A percentile compares a stretch with the other conserved stretches of the same genome.
Evolutionary conservation across 2,329 filamentous ascomycete species (phyloP).

Genomic region (Plectosphaerella sp.): DNA sequence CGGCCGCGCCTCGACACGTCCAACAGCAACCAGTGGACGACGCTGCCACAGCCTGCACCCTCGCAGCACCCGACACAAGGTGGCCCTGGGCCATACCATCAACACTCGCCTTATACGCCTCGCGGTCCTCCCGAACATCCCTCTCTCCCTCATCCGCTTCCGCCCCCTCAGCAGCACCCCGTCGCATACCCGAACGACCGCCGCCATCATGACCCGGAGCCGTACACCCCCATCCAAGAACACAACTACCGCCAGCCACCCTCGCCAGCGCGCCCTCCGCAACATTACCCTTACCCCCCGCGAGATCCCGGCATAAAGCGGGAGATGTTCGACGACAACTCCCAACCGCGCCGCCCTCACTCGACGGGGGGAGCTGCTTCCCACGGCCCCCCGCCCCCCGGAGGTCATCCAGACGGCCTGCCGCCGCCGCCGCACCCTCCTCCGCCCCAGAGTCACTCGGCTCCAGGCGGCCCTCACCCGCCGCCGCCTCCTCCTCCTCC

Average conservation of each 20-base stretch:
- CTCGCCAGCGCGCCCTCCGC: conserved; percentile 39
- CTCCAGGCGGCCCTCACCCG: not conserved
- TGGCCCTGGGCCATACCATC: conserved; percentile 32
- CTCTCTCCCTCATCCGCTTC: conserved; percentile 21
- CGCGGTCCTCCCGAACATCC: conserved; percentile 30
- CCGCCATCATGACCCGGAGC: conserved; percentile 53
- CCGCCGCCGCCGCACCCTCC: conserved; percentile 25
- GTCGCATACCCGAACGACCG: conserved; percentile 42
- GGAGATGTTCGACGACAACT: conserved; percentile 45
- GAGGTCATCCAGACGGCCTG: conserved; percentile 29
- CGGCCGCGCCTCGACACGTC: conserved; percentile 49
- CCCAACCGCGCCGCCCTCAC: conserved; percentile 44
- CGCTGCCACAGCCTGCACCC: conserved; percentile 31
- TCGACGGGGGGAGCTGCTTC: conserved; percentile 40
- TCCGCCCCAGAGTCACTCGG: conserved; percentile 15
- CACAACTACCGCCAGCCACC: conserved; percentile 45
- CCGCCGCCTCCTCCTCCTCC: conserved; percentile 17
- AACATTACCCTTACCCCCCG: conserved; percentile 35
- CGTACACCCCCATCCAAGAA: conserved; percentile 46
- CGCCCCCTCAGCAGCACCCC: conserved; percentile 16
- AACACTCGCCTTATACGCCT: conserved; percentile 24
- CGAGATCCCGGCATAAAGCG: conserved; percentile 54
- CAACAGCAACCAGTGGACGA: conserved; percentile 40
- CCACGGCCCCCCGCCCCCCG: conserved; percentile 26
- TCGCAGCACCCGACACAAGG: conserved; percentile 30